A percentile compares a stretch with the other conserved stretches of the same genome.
Evolutionary conservation across 768 basidiomycete species (phyloP).

Genomic region (Suillus alpinus): DNA sequence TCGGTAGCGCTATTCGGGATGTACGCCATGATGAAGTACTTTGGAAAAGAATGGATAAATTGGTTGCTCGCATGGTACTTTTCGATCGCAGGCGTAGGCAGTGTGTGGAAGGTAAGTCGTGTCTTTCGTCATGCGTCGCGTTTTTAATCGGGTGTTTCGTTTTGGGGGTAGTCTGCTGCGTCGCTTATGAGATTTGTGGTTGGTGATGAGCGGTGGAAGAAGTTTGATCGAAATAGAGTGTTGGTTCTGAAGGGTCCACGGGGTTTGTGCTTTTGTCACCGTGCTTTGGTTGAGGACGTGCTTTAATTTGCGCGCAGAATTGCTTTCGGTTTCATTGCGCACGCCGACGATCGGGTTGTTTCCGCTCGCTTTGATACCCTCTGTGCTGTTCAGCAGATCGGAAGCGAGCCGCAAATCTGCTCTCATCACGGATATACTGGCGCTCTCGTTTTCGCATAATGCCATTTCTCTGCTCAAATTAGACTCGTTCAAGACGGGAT

Average conservation of each 20-base stretch:
- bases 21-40: conserved; percentile 68
- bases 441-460: conserved; percentile 79
- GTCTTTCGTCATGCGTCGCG: neutral
- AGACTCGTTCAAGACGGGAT: conserved; percentile 88
- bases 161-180: conserved; percentile 42
- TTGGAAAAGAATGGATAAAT: conserved; percentile 83
- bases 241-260: conserved; percentile 43
- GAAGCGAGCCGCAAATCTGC: conserved; percentile 52
- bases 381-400: conserved; percentile 57
- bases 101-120: conserved; percentile 63
- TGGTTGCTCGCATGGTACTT: conserved; percentile 77
- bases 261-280: conserved; percentile 30
- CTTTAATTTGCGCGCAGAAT: conserved; percentile 24
- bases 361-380: conserved; percentile 62
- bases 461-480: conserved; percentile 77
- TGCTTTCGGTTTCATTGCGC: conserved; percentile 44
- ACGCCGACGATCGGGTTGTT: conserved; percentile 56
- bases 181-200: conserved; percentile 47
- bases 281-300: neutral
- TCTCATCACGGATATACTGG: conserved; percentile 71
- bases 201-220: conserved; percentile 55
- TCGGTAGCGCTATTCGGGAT: conserved; percentile 67
- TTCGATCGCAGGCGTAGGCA: conserved; percentile 58
- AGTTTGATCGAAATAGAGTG: conserved; percentile 47
- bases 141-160: neutral